These are phyloP conservation scores for Neurospora crassa DNA, from an alignment of 2,329 filamentous ascomycete species.

Conservation along the genomic window DNA sequence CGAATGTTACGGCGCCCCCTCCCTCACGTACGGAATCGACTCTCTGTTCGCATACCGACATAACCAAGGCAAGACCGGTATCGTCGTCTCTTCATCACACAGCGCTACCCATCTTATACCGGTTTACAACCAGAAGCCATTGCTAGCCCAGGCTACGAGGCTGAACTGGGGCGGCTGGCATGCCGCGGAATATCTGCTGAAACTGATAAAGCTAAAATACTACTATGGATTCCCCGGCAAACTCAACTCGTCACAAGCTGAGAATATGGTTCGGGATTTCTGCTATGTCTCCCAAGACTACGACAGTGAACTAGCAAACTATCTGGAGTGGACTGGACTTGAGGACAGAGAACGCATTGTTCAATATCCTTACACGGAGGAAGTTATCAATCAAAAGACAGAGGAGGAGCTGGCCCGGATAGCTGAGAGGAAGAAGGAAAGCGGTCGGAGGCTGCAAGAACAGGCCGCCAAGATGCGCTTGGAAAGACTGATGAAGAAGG, in stretches of 20 bases:
- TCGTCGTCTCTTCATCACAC: constrained; percentile 86
- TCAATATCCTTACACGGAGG: constrained; percentile 90
- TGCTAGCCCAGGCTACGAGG: constrained; percentile 76
- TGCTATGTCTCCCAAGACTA: constrained; percentile 85
- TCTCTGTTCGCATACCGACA: constrained; percentile 92
- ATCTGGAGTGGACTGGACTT: constrained; percentile 83
- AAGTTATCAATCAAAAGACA: constrained; percentile 81
- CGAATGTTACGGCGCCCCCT: constrained; percentile 87
- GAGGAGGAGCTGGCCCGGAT: constrained; percentile 86
- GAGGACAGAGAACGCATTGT: constrained; percentile 84
- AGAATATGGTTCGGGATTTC: constrained; percentile 78
- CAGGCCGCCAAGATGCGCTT: constrained; percentile 96
- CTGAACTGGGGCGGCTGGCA: constrained; percentile 94
- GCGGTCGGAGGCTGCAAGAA: constrained; percentile 80
- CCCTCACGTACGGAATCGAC: constrained; percentile 88
- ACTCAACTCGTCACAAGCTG: constrained; percentile 75
- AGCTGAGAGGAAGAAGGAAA: constrained; percentile 91
- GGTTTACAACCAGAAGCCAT: constrained; percentile 74
- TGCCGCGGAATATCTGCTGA: constrained; percentile 80
- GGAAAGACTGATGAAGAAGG: constrained; percentile 90
- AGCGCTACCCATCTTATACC: constrained; percentile 94
- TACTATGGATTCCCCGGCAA: constrained; percentile 73
- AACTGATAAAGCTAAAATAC: constrained; percentile 85
- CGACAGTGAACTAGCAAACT: constrained; percentile 63
- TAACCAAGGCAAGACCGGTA: constrained; percentile 77